Conservation (phyloP, 2,329 filamentous ascomycete species). For the Colletotrichum higginsianum region DNA sequence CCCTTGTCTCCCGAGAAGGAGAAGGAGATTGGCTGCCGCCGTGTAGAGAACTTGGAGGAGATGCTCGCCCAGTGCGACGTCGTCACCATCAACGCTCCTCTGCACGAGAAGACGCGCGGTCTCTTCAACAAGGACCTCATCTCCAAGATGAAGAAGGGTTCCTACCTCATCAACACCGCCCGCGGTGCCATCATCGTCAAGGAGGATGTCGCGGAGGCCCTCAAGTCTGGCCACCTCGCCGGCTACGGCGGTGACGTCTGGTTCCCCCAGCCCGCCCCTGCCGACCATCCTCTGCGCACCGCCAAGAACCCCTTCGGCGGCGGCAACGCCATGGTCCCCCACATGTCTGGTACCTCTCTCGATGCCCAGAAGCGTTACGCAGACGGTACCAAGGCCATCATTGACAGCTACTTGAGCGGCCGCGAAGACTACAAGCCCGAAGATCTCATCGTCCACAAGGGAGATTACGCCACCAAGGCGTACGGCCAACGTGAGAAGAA, state of each 20-base stretch:
- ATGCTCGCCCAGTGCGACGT: constrained; percentile 95
- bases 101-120: constrained; percentile 97
- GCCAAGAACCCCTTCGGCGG: constrained; percentile 96
- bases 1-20: constrained; percentile 87
- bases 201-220: constrained; percentile 95
- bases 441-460: constrained; percentile 91
- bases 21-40: constrained; percentile 94
- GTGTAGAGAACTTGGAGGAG: constrained; percentile 92
- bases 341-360: constrained; percentile 99
- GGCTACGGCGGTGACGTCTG: constrained; percentile 93
- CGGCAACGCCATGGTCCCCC: constrained; percentile 98
- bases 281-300: constrained; percentile 92
- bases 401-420: constrained; percentile 91
- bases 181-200: constrained; percentile 99
- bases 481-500: constrained; percentile 82
- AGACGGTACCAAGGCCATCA: constrained; percentile 88
- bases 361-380: constrained; percentile 96
- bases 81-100: constrained; percentile 99
- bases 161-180: constrained; percentile 98
- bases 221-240: constrained; percentile 91
- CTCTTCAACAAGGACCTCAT: constrained; percentile 99
- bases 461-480: constrained; percentile 95
- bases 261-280: constrained; percentile 97
- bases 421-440: constrained; percentile 89
- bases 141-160: constrained; percentile 98